These are phyloP conservation scores for Fusarium sp. DNA, from an alignment of 2,329 filamentous ascomycete species.

Conservation along the genomic window DNA sequence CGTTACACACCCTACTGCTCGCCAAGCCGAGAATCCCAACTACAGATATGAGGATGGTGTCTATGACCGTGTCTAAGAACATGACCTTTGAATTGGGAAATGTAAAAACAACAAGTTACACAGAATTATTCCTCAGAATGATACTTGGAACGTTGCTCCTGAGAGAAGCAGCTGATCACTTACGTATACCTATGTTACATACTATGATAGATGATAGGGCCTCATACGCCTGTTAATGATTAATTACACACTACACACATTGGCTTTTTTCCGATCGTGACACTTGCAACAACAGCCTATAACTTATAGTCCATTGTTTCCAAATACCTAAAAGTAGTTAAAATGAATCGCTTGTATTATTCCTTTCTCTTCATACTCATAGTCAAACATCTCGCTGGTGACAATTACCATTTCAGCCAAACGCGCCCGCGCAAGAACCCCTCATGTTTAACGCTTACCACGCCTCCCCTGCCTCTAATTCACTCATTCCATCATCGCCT, in stretches of 20 bases:
- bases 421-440: constrained; percentile 9
- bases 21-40: constrained; percentile 29
- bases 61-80: constrained; percentile 49
- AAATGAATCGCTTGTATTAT: constrained; percentile 5
- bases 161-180: constrained; percentile 22
- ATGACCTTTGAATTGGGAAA: not conserved
- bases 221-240: constrained; percentile 30
- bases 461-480: constrained; percentile 53
- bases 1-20: constrained; percentile 20
- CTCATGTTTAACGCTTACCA: constrained; percentile 28
- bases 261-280: not conserved
- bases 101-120: not conserved
- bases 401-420: constrained; percentile 5
- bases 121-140: constrained; percentile 8
- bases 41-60: constrained; percentile 57
- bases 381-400: constrained; percentile 5
- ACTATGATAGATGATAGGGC: constrained; percentile 26
- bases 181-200: constrained; percentile 19
- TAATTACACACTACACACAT: constrained; percentile 26
- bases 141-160: constrained; percentile 32
- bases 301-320: no score
- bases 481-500: constrained; percentile 52
- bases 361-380: constrained; percentile 1
- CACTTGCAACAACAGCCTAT: no score
- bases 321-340: not conserved